Conservation (phyloP, 2,329 filamentous ascomycete species). For the Ophiognomonia clavigignenti-juglandacearum region DNA sequence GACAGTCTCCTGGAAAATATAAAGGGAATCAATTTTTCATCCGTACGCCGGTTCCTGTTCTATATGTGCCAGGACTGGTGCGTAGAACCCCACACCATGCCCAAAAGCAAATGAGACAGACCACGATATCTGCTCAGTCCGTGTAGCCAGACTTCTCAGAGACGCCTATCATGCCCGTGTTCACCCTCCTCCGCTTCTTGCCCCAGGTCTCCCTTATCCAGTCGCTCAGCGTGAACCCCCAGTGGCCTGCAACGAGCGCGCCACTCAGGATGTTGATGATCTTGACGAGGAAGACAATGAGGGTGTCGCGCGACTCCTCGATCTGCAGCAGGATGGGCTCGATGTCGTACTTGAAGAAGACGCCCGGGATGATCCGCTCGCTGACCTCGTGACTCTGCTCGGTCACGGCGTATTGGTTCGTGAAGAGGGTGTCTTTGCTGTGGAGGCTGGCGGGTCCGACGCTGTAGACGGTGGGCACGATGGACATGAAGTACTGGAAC, state of each 20-base stretch:
- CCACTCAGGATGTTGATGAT: constrained; percentile 88
- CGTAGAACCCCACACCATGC: constrained; percentile 1
- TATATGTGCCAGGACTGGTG: constrained; percentile 11
- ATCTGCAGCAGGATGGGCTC: constrained; percentile 89
- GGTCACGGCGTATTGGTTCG: constrained; percentile 97
- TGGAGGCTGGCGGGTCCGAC: constrained; percentile 39
- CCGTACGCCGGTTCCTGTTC: constrained; percentile 10
- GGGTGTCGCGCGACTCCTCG: constrained; percentile 71
- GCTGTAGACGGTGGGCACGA: constrained; percentile 92
- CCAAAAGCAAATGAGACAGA: background rate
- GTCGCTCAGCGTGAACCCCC: constrained; percentile 81
- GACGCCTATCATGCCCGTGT: constrained; percentile 45
- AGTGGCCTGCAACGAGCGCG: constrained; percentile 88
- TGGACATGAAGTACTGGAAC: constrained; percentile 94
- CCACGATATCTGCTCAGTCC: constrained; percentile 18
- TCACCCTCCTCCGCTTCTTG: constrained; percentile 39
- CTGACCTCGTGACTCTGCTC: constrained; percentile 71
- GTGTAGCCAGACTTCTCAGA: constrained; percentile 31
- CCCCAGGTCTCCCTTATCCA: constrained; percentile 61
- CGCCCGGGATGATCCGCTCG: constrained; percentile 72
- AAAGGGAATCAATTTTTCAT: constrained; percentile 7
- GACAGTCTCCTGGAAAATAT: background rate
- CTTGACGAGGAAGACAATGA: constrained; percentile 72
- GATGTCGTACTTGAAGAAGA: constrained; percentile 99
- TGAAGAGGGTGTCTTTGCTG: constrained; percentile 63